These are phyloP conservation scores for Trametes sp. DNA, from an alignment of 1,284 basidiomycete species.

Conservation along the genomic window DNA sequence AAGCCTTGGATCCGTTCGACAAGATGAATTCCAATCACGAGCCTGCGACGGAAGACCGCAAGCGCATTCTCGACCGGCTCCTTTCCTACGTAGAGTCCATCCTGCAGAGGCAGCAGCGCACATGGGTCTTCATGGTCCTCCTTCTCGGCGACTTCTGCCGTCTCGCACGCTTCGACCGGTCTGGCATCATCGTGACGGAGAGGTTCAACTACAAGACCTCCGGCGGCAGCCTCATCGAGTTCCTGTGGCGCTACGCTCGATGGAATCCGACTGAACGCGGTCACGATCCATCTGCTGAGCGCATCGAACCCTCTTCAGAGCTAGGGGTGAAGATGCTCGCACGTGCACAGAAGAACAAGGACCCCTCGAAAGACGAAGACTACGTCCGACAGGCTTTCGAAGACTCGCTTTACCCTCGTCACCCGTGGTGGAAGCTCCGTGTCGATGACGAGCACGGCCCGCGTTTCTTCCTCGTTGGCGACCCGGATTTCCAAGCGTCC, in stretches of 20 bases:
- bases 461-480: conserved; percentile 16
- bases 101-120: background rate
- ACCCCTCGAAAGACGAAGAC: background rate
- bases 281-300: background rate
- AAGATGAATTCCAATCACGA: background rate
- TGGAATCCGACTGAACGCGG: background rate
- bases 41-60: background rate
- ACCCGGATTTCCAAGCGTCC: conserved; percentile 4
- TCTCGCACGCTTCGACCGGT: conserved; percentile 2
- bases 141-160: background rate
- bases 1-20: background rate
- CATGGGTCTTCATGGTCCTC: conserved; percentile 2
- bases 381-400: background rate
- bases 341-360: background rate
- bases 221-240: background rate
- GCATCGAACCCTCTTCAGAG: background rate
- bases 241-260: background rate
- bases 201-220: conserved; percentile 2
- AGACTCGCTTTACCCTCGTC: background rate
- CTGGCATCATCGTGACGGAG: background rate
- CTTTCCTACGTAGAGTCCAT: background rate
- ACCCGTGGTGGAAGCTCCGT: conserved; percentile 3
- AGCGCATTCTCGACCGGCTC: background rate
- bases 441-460: background rate
- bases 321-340: background rate